Evolutionary conservation across 2,329 filamentous ascomycete species (phyloP), one percentile per base, ranked within the genome.

Genomic region (Westerdykella aurantiaca): DNA sequence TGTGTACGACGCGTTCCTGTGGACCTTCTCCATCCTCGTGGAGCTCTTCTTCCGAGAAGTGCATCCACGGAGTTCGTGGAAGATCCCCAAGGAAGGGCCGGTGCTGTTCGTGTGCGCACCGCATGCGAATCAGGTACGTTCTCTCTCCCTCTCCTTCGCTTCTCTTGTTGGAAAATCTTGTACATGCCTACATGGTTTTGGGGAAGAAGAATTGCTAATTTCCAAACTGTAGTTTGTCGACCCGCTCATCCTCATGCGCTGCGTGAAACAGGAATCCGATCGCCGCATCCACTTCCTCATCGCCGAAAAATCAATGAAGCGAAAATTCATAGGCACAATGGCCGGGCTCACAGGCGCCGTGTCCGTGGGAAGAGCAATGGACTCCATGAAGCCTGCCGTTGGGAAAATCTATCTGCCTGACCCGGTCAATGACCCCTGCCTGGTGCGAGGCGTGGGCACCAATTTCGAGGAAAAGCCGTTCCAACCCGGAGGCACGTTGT

Each of bases 41-140:
- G 93, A 98, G 69, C 82, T 96, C 55, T 98, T 98, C 80, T 98
- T 98, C 75, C 85, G 93, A 56, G 93, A 98, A 70, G 88, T 98
- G 13, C 90, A 97, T 65, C 93, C 93, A 11, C 81, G 93, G 52
- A 89, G 89, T 55, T 88, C 90, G 50, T 98, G 93, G 89, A 91
- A 90, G 69, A 86, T 98, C 37, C 93, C 93, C 37, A 82, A 85
- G 59, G 79, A 81, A 50, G 93, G 90, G 0, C 90, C 93, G 1
- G 81, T 98, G 50, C 87, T 98, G 47, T 93, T 98, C 61, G 93
- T 98, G 55, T 93, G 90, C 37, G 93, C 91, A 43, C 93, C 93
- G 53, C 93, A 98, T 75, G 91, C 91, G 47, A 98, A 98, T 67
- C 88, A 93, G 79, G 85, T 88, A 71, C 47, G 76, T 68, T 33